Conservation (phyloP, 75 land plant genomes). For the Pseudotsuga menziesii region DNA sequence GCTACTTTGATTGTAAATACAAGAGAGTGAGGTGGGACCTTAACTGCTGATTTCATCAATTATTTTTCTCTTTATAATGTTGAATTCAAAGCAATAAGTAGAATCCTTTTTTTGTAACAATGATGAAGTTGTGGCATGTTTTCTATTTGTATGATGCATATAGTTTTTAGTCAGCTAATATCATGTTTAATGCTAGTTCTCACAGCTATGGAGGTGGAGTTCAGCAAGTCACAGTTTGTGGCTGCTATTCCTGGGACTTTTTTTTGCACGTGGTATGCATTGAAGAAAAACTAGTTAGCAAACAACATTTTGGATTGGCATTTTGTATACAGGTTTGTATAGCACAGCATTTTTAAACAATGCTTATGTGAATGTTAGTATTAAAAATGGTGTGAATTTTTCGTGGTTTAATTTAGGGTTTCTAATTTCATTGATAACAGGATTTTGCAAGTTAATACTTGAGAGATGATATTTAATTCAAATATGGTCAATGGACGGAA, state of each 20-base stretch:
- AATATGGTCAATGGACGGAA: too few species aligned
- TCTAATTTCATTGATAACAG: neutral
- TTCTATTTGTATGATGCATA: constrained; percentile 7
- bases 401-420: neutral
- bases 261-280: constrained; percentile 95
- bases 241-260: constrained; percentile 88
- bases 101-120: neutral
- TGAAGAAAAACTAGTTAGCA: constrained; percentile 93
- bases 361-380: neutral
- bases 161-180: constrained; percentile 12
- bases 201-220: constrained; percentile 72
- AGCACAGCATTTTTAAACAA: neutral
- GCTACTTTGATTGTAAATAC: neutral
- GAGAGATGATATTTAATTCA: too few species aligned
- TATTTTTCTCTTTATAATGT: neutral
- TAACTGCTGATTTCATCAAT: neutral
- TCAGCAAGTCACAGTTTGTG: constrained; percentile 73
- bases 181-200: constrained; percentile 2
- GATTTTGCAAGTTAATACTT: neutral
- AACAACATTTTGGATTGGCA: constrained; percentile 94
- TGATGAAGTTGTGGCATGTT: neutral
- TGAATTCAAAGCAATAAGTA: neutral
- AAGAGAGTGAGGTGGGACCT: neutral
- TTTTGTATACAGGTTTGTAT: constrained; percentile 91
- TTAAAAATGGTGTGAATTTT: neutral